Evolutionary conservation across 305 asterid genomes (phyloP), one percentile per base, ranked within the genome.

Genomic region (Vinca major): DNA sequence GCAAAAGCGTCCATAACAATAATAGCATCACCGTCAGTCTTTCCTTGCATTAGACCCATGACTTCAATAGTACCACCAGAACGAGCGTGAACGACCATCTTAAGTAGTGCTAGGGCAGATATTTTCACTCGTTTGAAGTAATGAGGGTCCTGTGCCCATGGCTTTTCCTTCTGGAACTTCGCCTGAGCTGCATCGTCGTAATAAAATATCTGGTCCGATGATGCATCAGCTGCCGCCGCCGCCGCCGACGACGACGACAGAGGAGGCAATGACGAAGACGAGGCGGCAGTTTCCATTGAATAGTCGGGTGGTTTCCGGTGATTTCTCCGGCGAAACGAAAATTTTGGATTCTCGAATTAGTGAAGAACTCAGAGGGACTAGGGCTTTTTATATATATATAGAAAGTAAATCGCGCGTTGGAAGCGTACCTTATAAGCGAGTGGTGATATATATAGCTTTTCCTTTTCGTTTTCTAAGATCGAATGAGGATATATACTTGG

Each of bases 11-110:
- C 98, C 94, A 93, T 90, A 37, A 93, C 98, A 72, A 93, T 90
- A 55, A 93, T 88, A 47, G 96, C 83, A 70, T 93, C 98, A 11
- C 97, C 97, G 60, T 93, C 97, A 26, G 94, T 90, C 77, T 93
- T 93, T 13, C 98, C 98, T 80, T 93, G 98, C 97, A 93, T 93
- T 21, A 93, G 92, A 7, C 98, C 98, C 98, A 93, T 93, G 71
- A 93, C 92, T 79, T 93, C 98, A 63, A 93, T 93, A 21, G 93
- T 93, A 19, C 97, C 97, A 8, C 98, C 98, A 55, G 98, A 90
- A 77, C 98, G 98, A 17, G 98, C 94, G 79, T 93, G 98, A 19
- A 93, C 97, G 39, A 93, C 98, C 98, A 93, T 93, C 85, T 93
- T 88, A 57, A 93, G 95, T 1, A 93, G 94, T 20, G 98, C 98